These are phyloP conservation scores for Ascochyta koolunga DNA, from an alignment of 2,329 filamentous ascomycete genomes.

Conservation along the genomic window DNA sequence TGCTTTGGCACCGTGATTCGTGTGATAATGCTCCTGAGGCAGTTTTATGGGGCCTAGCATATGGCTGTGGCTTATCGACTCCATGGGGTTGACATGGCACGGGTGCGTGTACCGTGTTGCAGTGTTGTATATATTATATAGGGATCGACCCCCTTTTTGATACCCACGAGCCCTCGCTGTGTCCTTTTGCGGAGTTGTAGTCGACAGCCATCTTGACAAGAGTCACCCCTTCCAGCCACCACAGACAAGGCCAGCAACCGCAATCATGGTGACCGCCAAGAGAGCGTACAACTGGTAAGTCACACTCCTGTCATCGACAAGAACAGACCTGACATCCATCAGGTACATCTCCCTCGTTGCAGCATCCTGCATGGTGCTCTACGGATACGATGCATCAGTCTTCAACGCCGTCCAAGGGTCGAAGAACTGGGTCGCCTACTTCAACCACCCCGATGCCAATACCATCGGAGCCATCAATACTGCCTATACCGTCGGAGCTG, in stretches of 20 bases:
- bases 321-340: slow-evolving; percentile 12
- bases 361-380: slow-evolving; percentile 76
- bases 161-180: slow-evolving; percentile 24
- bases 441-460: slow-evolving; percentile 57
- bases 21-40: slow-evolving; percentile 33
- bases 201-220: slow-evolving; percentile 10
- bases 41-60: slow-evolving; percentile 19
- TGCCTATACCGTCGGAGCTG: slow-evolving; percentile 72
- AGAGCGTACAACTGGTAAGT: slow-evolving; percentile 56
- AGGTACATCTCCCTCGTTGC: slow-evolving; percentile 74
- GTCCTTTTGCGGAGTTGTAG: slow-evolving; percentile 22
- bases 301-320: background rate
- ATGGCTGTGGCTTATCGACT: slow-evolving; percentile 27
- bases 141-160: slow-evolving; percentile 10
- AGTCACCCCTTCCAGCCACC: slow-evolving; percentile 3
- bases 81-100: slow-evolving; percentile 30
- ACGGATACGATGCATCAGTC: slow-evolving; percentile 76
- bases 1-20: slow-evolving; percentile 36
- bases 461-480: slow-evolving; percentile 68
- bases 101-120: slow-evolving; percentile 19
- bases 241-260: slow-evolving; percentile 6
- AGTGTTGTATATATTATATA: slow-evolving; percentile 29
- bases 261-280: slow-evolving; percentile 45
- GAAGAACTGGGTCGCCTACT: slow-evolving; percentile 69
- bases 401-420: slow-evolving; percentile 75